Evolutionary conservation across 1,284 basidiomycete species (phyloP).

Genomic region (Leccinum subfulvum): DNA sequence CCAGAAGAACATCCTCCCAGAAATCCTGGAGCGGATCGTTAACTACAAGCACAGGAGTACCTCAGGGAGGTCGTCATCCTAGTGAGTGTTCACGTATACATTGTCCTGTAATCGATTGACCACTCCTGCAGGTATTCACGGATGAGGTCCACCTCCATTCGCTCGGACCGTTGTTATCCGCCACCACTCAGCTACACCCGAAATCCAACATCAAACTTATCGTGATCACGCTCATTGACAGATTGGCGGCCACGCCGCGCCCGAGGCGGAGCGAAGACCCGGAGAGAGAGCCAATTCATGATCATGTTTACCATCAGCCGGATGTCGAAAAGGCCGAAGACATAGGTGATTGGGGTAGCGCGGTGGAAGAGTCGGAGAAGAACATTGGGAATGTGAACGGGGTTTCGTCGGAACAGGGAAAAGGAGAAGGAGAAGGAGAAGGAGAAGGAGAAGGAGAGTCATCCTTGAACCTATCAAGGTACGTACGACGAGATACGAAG

Average conservation of each 20-base stretch:
- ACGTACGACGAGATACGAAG: conserved; percentile 10
- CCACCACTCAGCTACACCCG: conserved; percentile 90
- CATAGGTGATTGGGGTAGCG: conserved; percentile 28
- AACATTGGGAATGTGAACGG: conserved; percentile 30
- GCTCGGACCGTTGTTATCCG: conserved; percentile 88
- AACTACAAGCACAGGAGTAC: conserved; percentile 98
- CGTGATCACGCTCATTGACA: conserved; percentile 92
- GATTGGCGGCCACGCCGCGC: conserved; percentile 87
- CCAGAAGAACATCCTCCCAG: conserved; percentile 79
- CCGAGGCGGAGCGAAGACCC: conserved; percentile 89
- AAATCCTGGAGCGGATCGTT: conserved; percentile 91
- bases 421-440: conserved; percentile 28
- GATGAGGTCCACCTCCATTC: conserved; percentile 95
- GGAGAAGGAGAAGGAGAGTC: conserved; percentile 76
- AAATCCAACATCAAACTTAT: conserved; percentile 97
- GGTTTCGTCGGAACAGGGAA: conserved; percentile 36
- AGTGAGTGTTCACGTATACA: conserved; percentile 41
- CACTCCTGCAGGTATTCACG: conserved; percentile 71
- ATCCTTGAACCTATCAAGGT: conserved; percentile 90
- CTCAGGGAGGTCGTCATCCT: conserved; percentile 98
- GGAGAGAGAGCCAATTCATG: conserved; percentile 44
- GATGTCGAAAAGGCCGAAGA: conserved; percentile 29
- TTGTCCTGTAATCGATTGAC: neutral
- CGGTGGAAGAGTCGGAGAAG: conserved; percentile 34
- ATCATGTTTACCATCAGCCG: conserved; percentile 35